Evolutionary conservation across 179 eudicot species (phyloP), one percentile per base, ranked within the genome.

Genomic region (Corrigiola litoralis): DNA sequence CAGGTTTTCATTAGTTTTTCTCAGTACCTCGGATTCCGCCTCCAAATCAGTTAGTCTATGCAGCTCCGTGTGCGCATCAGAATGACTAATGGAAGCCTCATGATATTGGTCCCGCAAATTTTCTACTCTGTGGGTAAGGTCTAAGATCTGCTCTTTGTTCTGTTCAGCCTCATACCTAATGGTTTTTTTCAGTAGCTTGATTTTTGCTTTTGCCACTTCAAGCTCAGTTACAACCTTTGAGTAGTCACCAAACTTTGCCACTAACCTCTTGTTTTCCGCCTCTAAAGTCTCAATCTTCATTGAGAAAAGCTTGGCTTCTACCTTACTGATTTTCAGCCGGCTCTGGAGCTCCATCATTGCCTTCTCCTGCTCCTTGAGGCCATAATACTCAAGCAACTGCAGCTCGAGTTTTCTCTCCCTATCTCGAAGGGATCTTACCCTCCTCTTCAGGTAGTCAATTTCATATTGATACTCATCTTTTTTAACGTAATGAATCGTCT

Each of bases 331-430:
- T 79, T 79, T 83, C 20, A 91, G 57, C 13, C 87, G 80, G 72
- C 83, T 88, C 45, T 86, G 85, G 18, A 91, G 90, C 76, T 91
- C 97, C 76, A 58, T 73, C 25, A 81, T 61, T 10, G 79, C 71
- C 41, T 78, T 72, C 75, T 90, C 90, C 63, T 88, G 97, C 80
- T 90, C 97, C 69, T 84, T 81, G 20, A 92, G 86, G 13, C 96
- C 96, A 45, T 87, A 87, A 45, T 85, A 92, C 70, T 92, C 96
- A 4, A 92, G 86, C 70, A 92, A 69, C 54, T 92, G 87, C 8
- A 72, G 58, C 79, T 91, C 96, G 29, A 88, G 84, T 23, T 58
- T 63, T 63, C 80, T 80, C 69, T 86, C 96, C 54, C 89, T 77
- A 72, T 91, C 89, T 58, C 77, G 77, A 8, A 91, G 90, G 59